Evolutionary conservation across 305 asterid species (phyloP).

Genomic region (Ajuga reptans): DNA sequence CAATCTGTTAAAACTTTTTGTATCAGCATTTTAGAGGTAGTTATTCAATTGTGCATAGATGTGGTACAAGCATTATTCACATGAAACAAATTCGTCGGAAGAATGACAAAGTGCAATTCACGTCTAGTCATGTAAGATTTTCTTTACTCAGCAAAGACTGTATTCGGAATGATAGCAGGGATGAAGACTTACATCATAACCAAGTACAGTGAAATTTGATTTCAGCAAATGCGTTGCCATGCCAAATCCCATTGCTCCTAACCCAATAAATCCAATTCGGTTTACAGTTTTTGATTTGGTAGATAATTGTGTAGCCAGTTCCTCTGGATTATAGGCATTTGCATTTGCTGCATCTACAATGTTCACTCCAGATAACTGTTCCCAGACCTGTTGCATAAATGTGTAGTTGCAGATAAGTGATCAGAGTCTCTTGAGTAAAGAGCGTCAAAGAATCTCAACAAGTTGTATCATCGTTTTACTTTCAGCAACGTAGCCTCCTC

Average conservation of each 20-base stretch:
- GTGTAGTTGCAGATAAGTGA: conserved; percentile 21
- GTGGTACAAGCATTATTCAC: background rate
- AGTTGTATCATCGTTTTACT: conserved; percentile 35
- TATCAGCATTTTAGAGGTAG: background rate
- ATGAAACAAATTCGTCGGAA: background rate
- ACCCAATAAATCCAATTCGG: conserved; percentile 84
- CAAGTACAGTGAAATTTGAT: conserved; percentile 63
- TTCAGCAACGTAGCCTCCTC: conserved; percentile 47
- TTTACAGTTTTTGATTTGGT: conserved; percentile 51
- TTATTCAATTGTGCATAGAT: background rate
- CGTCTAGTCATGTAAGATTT: background rate
- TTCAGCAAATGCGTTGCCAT: conserved; percentile 90
- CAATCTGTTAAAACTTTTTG: background rate
- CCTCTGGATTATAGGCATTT: conserved; percentile 64
- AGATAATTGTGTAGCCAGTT: conserved; percentile 50
- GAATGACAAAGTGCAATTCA: background rate
- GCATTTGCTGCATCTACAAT: conserved; percentile 58
- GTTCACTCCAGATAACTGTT: conserved; percentile 62
- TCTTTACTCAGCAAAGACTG: conserved; percentile 9
- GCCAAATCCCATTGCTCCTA: conserved; percentile 99
- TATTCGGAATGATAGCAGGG: conserved; percentile 17
- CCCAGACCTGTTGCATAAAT: conserved; percentile 62
- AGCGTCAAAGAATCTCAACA: conserved; percentile 18
- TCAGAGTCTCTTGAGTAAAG: background rate
- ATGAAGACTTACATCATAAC: conserved; percentile 69